Conservation (phyloP, 257 asterid genomes). For the Mitragyna speciosa region DNA sequence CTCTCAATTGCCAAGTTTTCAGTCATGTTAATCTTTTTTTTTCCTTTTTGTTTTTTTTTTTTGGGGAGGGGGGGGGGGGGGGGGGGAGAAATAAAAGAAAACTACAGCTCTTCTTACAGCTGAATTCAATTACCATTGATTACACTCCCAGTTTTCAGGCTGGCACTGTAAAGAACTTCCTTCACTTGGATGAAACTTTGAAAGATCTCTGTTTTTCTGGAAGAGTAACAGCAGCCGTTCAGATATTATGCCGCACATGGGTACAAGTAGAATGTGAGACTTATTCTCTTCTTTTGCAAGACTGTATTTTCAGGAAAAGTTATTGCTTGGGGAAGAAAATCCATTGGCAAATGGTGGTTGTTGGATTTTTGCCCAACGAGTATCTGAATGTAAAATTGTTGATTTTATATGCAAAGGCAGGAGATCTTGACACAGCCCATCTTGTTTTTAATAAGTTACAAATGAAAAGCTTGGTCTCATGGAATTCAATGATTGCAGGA, state of each 20-base stretch:
- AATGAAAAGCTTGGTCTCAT: constrained; percentile 53
- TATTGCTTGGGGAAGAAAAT: constrained; percentile 68
- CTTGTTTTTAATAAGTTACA: constrained; percentile 56
- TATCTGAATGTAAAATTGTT: constrained; percentile 74
- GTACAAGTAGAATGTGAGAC: constrained; percentile 56
- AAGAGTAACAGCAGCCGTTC: constrained; percentile 78
- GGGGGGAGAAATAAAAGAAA: constrained; percentile 25
- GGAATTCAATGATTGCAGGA: constrained; percentile 88
- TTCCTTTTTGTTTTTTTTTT: no score
- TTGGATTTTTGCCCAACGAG: constrained; percentile 66
- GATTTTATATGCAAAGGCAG: constrained; percentile 79
- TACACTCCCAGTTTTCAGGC: constrained; percentile 87
- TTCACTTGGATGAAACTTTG: constrained; percentile 62
- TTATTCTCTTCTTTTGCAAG: constrained; percentile 87
- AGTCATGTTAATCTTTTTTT: constrained; percentile 4
- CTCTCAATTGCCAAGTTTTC: background rate
- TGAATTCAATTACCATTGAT: constrained; percentile 42
- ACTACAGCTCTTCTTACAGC: constrained; percentile 23
- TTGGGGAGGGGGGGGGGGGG: no score
- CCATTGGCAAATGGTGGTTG: constrained; percentile 82
- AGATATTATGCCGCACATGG: constrained; percentile 66
- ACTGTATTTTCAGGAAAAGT: constrained; percentile 72
- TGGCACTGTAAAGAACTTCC: constrained; percentile 32
- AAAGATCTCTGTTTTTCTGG: constrained; percentile 85
- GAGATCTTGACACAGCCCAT: constrained; percentile 61